These are phyloP conservation scores for Capronia coronata DNA, from an alignment of 2,329 filamentous ascomycete genomes.

Conservation along the genomic window DNA sequence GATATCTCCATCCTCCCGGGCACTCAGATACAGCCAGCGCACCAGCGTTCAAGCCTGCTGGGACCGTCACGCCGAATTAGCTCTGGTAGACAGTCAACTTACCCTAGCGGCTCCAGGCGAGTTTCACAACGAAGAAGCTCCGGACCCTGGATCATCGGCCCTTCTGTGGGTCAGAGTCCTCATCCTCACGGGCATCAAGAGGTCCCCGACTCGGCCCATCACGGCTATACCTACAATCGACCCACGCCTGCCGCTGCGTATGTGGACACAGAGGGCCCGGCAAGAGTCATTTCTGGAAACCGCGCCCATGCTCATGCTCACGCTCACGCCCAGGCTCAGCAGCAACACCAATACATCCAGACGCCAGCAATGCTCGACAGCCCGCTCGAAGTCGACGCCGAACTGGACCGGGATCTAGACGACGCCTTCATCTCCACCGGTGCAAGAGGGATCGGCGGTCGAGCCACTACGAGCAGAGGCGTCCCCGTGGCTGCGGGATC, in stretches of 20 bases:
- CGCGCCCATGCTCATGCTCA: slow-evolving; percentile 3
- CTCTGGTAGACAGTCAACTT: not conserved
- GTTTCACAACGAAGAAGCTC: slow-evolving; percentile 6
- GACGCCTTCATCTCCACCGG: not conserved
- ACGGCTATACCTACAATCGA: not conserved
- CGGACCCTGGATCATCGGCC: slow-evolving; percentile 18
- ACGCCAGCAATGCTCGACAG: slow-evolving; percentile 16
- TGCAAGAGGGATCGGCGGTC: too few species aligned
- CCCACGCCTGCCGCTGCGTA: slow-evolving; percentile 9
- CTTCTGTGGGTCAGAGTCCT: slow-evolving; percentile 1
- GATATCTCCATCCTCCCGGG: slow-evolving; percentile 23
- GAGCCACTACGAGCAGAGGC: not conserved
- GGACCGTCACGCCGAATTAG: slow-evolving; percentile 3
- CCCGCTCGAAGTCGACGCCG: slow-evolving; percentile 9
- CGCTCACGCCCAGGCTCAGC: not conserved
- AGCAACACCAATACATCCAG: slow-evolving; percentile 7
- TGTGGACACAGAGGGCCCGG: not conserved
- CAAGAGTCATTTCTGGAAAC: slow-evolving; percentile 2
- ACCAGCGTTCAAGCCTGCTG: too few species aligned
- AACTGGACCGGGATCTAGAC: not conserved
- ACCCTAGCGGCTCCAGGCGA: not conserved
- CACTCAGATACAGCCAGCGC: not conserved
- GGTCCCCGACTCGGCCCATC: not conserved
- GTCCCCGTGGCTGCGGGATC: not conserved
- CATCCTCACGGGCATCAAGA: not conserved